Evolutionary conservation across 2,329 filamentous ascomycete species (phyloP).

Genomic region (Chlorencoelia australis): DNA sequence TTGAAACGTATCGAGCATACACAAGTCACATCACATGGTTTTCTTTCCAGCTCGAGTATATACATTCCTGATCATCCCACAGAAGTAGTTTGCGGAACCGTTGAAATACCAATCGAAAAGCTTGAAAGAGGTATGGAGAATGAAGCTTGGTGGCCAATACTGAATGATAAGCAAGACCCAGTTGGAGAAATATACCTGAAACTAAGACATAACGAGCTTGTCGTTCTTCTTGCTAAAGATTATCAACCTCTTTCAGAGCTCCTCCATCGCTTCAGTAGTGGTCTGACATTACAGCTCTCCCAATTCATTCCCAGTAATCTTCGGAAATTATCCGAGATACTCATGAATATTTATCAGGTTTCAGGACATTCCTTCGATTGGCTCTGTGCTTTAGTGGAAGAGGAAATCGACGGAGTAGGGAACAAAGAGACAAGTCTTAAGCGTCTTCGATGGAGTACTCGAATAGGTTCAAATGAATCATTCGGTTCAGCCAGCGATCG

Average conservation of each 20-base stretch:
- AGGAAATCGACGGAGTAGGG: constrained; percentile 89
- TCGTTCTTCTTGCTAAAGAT: constrained; percentile 77
- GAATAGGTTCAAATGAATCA: constrained; percentile 57
- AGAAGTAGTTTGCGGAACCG: constrained; percentile 53
- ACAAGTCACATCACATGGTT: constrained; percentile 17
- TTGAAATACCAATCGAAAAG: constrained; percentile 68
- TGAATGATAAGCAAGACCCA: constrained; percentile 64
- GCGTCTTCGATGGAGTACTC: constrained; percentile 60
- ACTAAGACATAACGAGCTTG: constrained; percentile 75
- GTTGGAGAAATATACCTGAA: constrained; percentile 80
- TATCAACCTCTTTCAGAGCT: constrained; percentile 76
- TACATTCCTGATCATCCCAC: constrained; percentile 26
- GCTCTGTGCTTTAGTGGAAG: constrained; percentile 87
- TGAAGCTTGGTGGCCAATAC: constrained; percentile 80
- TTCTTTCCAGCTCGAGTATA: constrained; percentile 23
- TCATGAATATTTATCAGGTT: constrained; percentile 93
- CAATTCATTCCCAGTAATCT: constrained; percentile 68
- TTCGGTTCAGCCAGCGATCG: constrained; percentile 55
- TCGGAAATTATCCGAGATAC: constrained; percentile 69
- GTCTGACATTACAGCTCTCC: constrained; percentile 76
- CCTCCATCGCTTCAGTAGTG: constrained; percentile 73
- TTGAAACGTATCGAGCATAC: constrained; percentile 52
- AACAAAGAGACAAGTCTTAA: constrained; percentile 64
- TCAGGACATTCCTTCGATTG: constrained; percentile 77
- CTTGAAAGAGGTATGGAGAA: constrained; percentile 66